Evolutionary conservation across 345 rosid genomes (phyloP).

Genomic region (Eucalyptus tenuipes): DNA sequence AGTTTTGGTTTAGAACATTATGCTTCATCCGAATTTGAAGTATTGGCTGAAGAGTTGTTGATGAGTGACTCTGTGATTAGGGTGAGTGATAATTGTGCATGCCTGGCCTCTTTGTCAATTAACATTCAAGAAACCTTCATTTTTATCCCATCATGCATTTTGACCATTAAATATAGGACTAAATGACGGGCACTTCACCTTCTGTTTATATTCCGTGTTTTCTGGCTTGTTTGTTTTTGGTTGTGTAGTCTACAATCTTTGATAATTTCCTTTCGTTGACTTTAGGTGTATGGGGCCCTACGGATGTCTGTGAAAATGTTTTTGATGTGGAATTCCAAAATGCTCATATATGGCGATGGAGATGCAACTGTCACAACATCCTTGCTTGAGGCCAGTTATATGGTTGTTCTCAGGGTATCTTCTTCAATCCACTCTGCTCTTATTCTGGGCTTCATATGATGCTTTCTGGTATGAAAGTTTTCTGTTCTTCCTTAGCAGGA

Average conservation of each 20-base stretch:
- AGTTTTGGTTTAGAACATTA: conserved; percentile 90
- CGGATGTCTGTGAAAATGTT: conserved; percentile 96
- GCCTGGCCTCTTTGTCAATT: neutral
- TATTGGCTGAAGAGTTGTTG: conserved; percentile 89
- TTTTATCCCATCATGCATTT: neutral
- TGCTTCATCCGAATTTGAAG: conserved; percentile 90
- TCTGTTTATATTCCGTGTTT: neutral
- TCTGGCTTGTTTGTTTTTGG: neutral
- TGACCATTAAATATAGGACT: neutral
- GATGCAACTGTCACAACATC: conserved; percentile 74
- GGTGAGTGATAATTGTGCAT: conserved; percentile 21
- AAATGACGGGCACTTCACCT: neutral
- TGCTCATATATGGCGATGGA: conserved; percentile 88
- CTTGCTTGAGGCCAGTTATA: conserved; percentile 82
- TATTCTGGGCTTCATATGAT: neutral
- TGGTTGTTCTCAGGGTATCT: conserved; percentile 84
- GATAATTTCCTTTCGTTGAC: neutral
- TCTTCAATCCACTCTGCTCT: neutral
- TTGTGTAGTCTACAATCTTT: neutral
- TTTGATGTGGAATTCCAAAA: conserved; percentile 91
- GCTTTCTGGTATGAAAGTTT: neutral
- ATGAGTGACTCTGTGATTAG: conserved; percentile 92
- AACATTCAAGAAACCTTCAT: neutral
- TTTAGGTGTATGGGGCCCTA: conserved; percentile 89
- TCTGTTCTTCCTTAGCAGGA: conserved; percentile 30